phyloP scores from a whole-genome alignment of 768 basidiomycete species.

The Gymnopilus junonius region DNA sequence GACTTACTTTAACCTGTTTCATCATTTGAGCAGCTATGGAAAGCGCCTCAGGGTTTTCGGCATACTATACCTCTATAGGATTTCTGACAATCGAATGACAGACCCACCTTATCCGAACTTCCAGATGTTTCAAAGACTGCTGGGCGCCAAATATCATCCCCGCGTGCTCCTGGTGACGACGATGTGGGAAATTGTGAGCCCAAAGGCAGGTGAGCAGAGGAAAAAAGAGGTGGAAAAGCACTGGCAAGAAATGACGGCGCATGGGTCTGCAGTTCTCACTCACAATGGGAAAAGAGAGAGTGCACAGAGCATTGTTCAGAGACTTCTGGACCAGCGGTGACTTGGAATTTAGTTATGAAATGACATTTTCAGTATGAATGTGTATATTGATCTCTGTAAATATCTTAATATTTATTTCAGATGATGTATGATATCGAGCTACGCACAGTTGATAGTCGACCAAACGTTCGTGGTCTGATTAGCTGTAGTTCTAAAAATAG shows the following conservation, averaged over 20 bases:
- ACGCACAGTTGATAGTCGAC: too few species aligned
- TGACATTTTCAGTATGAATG: background rate
- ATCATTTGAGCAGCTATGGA: conserved; percentile 3
- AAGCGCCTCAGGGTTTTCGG: conserved; percentile 11
- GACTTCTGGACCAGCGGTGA: background rate
- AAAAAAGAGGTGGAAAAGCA: conserved; percentile 9
- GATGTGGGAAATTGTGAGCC: conserved; percentile 15
- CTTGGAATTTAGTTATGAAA: background rate
- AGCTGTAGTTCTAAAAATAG: background rate
- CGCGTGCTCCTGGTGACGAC: conserved; percentile 17
- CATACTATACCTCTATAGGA: conserved; percentile 18
- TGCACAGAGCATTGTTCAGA: conserved; percentile 1
- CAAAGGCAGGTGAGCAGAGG: background rate
- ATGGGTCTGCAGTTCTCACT: background rate
- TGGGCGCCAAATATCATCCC: conserved; percentile 3
- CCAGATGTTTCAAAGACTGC: conserved; percentile 8
- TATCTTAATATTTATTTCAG: too few species aligned
- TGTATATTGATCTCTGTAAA: background rate
- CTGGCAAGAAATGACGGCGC: conserved; percentile 3
- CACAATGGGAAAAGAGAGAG: conserved; percentile 6
- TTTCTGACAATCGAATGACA: conserved; percentile 16
- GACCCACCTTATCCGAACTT: conserved; percentile 13
- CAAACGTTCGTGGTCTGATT: background rate
- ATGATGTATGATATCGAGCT: too few species aligned
- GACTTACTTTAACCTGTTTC: background rate